These are phyloP conservation scores for Quercus phellos DNA, from an alignment of 331 rosid species.

Conservation along the genomic window DNA sequence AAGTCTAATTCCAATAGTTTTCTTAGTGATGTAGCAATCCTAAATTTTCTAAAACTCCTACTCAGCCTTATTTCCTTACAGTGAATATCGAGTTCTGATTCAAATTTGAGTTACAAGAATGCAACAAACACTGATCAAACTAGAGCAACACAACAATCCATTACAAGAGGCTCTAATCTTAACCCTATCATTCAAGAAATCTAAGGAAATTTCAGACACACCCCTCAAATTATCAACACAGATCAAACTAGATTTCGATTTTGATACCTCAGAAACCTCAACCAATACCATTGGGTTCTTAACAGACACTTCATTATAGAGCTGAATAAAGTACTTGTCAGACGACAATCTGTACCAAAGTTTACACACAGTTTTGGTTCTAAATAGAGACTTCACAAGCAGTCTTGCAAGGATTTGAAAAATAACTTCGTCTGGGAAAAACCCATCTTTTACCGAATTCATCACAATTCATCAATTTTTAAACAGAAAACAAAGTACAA, in stretches of 20 bases:
- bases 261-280: constrained; percentile 55
- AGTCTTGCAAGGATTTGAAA: constrained; percentile 66
- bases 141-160: constrained; percentile 84
- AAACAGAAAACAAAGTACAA: not conserved
- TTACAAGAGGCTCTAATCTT: constrained; percentile 76
- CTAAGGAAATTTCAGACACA: constrained; percentile 55
- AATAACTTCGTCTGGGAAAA: constrained; percentile 61
- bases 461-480: constrained; percentile 15
- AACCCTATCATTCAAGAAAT: constrained; percentile 68
- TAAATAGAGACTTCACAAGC: constrained; percentile 55
- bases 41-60: too few relatives aligned
- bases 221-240: constrained; percentile 72
- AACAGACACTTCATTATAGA: constrained; percentile 54
- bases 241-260: constrained; percentile 53
- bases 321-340: constrained; percentile 54
- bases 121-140: constrained; percentile 76
- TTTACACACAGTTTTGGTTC: constrained; percentile 59
- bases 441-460: constrained; percentile 41
- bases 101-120: constrained; percentile 47
- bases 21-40: too few relatives aligned
- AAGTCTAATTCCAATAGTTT: too few relatives aligned
- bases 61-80: too few relatives aligned
- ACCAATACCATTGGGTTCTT: constrained; percentile 65
- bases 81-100: too few relatives aligned
- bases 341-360: constrained; percentile 53